Conservation (phyloP, 2,329 filamentous ascomycete genomes). For the Penicillium sp. region DNA sequence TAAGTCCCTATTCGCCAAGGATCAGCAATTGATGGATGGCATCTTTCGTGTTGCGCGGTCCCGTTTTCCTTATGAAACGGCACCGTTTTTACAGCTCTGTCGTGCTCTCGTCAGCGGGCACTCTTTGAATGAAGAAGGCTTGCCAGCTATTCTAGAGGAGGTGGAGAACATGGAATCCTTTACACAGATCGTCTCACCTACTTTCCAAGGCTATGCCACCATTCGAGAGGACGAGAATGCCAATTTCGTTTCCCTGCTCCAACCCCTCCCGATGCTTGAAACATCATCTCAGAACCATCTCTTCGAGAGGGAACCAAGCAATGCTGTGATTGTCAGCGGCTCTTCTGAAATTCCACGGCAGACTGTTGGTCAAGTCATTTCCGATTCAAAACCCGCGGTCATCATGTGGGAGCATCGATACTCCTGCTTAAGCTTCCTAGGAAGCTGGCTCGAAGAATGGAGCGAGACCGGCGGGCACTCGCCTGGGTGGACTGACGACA, state of each 20-base stretch:
- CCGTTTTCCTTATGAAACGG: constrained; percentile 81
- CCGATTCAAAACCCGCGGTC: constrained; percentile 72
- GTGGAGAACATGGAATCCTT: constrained; percentile 69
- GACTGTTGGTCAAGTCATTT: constrained; percentile 61
- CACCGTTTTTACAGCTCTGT: constrained; percentile 72
- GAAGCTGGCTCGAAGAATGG: constrained; percentile 59
- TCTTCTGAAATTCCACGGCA: constrained; percentile 37
- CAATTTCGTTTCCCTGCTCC: constrained; percentile 68
- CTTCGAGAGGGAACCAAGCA: constrained; percentile 21
- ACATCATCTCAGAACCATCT: constrained; percentile 24
- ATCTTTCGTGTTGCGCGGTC: constrained; percentile 67
- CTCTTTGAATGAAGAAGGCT: constrained; percentile 45
- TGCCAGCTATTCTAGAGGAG: constrained; percentile 57
- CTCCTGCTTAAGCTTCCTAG: constrained; percentile 75
- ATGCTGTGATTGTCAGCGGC: constrained; percentile 34
- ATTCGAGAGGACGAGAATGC: constrained; percentile 82
- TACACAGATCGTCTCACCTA: constrained; percentile 70
- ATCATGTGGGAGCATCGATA: constrained; percentile 72
- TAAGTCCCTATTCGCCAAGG: constrained; percentile 54
- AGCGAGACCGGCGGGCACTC: constrained; percentile 49
- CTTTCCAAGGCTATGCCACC: constrained; percentile 72
- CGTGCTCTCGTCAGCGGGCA: constrained; percentile 57
- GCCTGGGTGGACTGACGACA: constrained; percentile 55
- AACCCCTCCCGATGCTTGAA: constrained; percentile 52
- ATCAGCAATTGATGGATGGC: constrained; percentile 54